Conservation (phyloP, 352 stramenopile genomes). For the Ophiocytium majus region DNA sequence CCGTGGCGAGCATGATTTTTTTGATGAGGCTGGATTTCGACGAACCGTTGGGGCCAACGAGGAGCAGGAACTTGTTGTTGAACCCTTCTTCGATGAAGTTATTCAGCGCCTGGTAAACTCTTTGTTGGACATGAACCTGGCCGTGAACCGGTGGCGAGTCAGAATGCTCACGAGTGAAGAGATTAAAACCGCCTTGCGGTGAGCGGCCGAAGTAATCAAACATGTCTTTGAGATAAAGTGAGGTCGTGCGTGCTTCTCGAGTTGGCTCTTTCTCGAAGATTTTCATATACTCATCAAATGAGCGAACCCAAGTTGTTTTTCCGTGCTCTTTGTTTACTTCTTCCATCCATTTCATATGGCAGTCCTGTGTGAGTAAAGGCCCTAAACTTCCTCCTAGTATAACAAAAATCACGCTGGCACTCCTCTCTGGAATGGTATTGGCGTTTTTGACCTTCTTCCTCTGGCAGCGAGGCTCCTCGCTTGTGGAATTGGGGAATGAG, state of each 20-base stretch:
- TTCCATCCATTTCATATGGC: slow-evolving; percentile 16
- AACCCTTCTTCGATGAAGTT: slow-evolving; percentile 14
- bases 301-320: neutral
- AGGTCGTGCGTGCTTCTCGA: neutral
- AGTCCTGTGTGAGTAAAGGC: neutral
- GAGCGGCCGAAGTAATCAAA: slow-evolving; percentile 1
- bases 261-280: neutral
- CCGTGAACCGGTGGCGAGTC: neutral
- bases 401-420: neutral
- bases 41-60: slow-evolving; percentile 1
- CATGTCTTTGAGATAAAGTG: neutral
- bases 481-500: slow-evolving; percentile 1
- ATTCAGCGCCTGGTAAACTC: neutral
- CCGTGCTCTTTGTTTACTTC: slow-evolving; percentile 12
- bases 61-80: slow-evolving; percentile 8
- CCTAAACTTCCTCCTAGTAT: neutral
- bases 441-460: neutral
- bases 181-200: neutral
- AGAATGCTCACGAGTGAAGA: slow-evolving; percentile 1
- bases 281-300: slow-evolving; percentile 9
- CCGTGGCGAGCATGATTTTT: slow-evolving; percentile 7
- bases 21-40: slow-evolving; percentile 8
- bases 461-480: neutral
- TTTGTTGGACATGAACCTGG: neutral
- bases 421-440: neutral